Conservation (phyloP, 2,329 filamentous ascomycete genomes). For the Neopestalotiopsis rosae region DNA sequence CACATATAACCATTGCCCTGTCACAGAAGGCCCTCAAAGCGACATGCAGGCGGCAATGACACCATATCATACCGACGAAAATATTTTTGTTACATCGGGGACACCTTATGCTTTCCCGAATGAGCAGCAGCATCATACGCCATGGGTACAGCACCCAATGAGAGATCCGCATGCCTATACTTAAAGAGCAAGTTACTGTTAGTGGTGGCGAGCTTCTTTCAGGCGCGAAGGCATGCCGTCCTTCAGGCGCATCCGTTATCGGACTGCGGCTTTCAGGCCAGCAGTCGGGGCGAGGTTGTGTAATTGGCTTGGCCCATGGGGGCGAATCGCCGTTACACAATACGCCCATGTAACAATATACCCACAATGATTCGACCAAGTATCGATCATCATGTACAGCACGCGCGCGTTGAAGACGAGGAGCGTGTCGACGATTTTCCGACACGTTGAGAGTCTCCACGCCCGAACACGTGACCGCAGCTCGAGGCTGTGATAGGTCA, state of each 20-base stretch:
- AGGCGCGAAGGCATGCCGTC: neutral
- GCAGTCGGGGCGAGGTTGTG: neutral
- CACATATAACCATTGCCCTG: neutral
- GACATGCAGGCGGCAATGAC: neutral
- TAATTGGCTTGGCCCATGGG: neutral
- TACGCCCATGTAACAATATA: neutral
- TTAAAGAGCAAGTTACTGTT: neutral
- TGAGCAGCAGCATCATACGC: neutral
- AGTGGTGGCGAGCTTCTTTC: too few relatives aligned
- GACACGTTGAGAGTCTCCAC: too few relatives aligned
- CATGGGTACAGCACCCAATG: slow-evolving; percentile 8
- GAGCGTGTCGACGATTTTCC: neutral
- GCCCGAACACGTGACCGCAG: neutral
- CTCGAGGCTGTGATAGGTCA: neutral
- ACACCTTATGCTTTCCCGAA: neutral
- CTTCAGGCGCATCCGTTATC: neutral
- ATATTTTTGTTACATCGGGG: neutral
- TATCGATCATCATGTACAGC: neutral
- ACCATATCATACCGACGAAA: neutral
- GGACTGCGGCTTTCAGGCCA: neutral
- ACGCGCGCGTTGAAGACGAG: neutral
- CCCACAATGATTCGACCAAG: neutral
- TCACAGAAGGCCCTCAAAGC: neutral
- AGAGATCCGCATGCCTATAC: slow-evolving; percentile 4
- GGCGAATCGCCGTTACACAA: neutral